A percentile compares a stretch with the other conserved stretches of the same genome.
phyloP scores from a whole-genome alignment of 441 rosid species.

The Populus hybrid region DNA sequence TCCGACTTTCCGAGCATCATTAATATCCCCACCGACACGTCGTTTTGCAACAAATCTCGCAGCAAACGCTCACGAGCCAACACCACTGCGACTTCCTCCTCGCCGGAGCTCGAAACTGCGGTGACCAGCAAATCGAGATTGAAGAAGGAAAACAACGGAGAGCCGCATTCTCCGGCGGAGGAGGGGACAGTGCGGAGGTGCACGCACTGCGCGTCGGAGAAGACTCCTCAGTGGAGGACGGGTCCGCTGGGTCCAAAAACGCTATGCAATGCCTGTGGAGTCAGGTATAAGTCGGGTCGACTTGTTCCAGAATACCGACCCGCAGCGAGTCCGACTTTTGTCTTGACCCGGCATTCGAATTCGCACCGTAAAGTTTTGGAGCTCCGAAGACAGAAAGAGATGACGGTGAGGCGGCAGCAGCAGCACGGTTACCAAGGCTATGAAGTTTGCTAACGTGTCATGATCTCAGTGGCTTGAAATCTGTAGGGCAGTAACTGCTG shows the following conservation, averaged over 20 bases:
- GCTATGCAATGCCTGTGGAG: constrained; percentile 87
- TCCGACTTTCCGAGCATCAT: constrained; percentile 42
- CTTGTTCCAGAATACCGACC: constrained; percentile 91
- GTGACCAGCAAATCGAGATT: constrained; percentile 28
- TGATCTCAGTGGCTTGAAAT: constrained; percentile 15
- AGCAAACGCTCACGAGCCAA: constrained; percentile 48
- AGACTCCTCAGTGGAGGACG: constrained; percentile 96
- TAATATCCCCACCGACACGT: constrained; percentile 31
- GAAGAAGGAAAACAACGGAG: constrained; percentile 22
- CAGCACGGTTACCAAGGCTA: constrained; percentile 27
- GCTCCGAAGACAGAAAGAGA: constrained; percentile 79
- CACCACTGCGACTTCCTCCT: constrained; percentile 29
- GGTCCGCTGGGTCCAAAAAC: constrained; percentile 96
- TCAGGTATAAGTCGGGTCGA: constrained; percentile 81
- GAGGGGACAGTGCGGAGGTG: constrained; percentile 52
- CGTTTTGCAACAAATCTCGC: constrained; percentile 36
- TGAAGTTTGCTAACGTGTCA: constrained; percentile 42
- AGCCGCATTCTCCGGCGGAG: constrained; percentile 21
- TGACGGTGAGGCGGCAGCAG: constrained; percentile 26
- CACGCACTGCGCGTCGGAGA: constrained; percentile 81
- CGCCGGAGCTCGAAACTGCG: constrained; percentile 34
- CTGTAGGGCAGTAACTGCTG: not conserved
- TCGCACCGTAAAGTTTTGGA: constrained; percentile 90
- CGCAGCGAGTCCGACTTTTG: constrained; percentile 84
- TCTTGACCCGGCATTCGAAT: constrained; percentile 76